phyloP scores from a whole-genome alignment of 1,284 basidiomycete species.

The Austropuccinia psidii region DNA sequence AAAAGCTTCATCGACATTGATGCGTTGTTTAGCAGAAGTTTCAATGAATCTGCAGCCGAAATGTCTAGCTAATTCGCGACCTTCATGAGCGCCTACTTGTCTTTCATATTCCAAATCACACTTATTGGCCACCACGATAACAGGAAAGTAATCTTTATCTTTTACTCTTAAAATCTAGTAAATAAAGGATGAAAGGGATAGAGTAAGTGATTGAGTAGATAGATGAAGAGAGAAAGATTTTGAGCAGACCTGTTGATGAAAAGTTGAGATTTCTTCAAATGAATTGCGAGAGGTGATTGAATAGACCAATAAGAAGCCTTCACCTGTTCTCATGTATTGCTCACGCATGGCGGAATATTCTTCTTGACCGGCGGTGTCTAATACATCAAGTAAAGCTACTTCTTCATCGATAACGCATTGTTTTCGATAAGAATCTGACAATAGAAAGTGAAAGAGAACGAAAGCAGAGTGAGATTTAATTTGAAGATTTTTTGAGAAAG shows the following conservation, averaged over 20 bases:
- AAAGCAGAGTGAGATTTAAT: background rate
- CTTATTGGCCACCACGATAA: constrained; percentile 98
- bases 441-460: background rate
- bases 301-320: constrained; percentile 97
- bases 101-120: constrained; percentile 97
- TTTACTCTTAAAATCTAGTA: constrained; percentile 58
- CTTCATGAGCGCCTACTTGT: constrained; percentile 96
- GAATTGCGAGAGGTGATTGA: constrained; percentile 97
- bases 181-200: constrained; percentile 35
- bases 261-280: constrained; percentile 93
- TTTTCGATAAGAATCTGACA: constrained; percentile 47
- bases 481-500: background rate
- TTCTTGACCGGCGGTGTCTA: constrained; percentile 98
- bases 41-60: constrained; percentile 97
- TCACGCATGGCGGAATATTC: constrained; percentile 98
- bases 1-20: constrained; percentile 99
- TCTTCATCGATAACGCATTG: constrained; percentile 76
- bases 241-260: constrained; percentile 93
- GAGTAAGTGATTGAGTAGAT: background rate
- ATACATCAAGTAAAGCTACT: constrained; percentile 89
- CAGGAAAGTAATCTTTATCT: constrained; percentile 95
- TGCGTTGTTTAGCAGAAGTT: constrained; percentile 95
- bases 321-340: constrained; percentile 95
- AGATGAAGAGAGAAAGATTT: constrained; percentile 43
- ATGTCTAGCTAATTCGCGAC: constrained; percentile 89